Evolutionary conservation across 441 rosid species (phyloP), one percentile per base, ranked within the genome.

Genomic region (Populus tomentosa): DNA sequence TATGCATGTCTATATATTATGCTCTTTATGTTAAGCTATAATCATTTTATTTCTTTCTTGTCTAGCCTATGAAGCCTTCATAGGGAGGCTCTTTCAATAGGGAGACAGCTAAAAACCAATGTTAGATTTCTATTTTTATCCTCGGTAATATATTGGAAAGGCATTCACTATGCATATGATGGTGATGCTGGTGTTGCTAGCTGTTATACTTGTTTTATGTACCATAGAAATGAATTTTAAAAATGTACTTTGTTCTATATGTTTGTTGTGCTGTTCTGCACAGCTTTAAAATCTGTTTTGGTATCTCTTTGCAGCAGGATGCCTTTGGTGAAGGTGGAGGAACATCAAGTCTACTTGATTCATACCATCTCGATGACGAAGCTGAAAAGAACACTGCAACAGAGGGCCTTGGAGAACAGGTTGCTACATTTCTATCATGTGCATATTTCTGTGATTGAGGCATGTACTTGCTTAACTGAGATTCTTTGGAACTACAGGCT

Each of bases 281-380:
- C 5, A 36, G 13, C 20, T 24, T 35, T 28, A 71, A 73, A 78
- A 71, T 33, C 73, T 36, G 72, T 70, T 82, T 36, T 72, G 50
- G 33, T 70, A n/a, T 26, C 77, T 63, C 79, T 83, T 73, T 78
- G 77, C 76, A 71, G 76, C 83, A 91, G 95, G 85, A 73, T 81
- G 81, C 75, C 79, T 26, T 75, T 23, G 82, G 77, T 61, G 81
- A 73, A 77, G 86, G 69, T 72, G 69, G 68, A 24, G 86, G 81
- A 75, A 77, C 50, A 56, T 74, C 88, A 10, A 85, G 79, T 77
- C 97, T 97, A 72, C 97, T 93, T 75, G 89, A 87, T 64, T 78
- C 95, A 65, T 97, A 94, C 86, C 85, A 88, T 87, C 88, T 94
- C 75, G 85, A 77, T 81, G 94, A 85, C 71, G 81, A 77, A 71